Conservation (phyloP, 2,329 filamentous ascomycete species). For the Botrytis fabae region DNA sequence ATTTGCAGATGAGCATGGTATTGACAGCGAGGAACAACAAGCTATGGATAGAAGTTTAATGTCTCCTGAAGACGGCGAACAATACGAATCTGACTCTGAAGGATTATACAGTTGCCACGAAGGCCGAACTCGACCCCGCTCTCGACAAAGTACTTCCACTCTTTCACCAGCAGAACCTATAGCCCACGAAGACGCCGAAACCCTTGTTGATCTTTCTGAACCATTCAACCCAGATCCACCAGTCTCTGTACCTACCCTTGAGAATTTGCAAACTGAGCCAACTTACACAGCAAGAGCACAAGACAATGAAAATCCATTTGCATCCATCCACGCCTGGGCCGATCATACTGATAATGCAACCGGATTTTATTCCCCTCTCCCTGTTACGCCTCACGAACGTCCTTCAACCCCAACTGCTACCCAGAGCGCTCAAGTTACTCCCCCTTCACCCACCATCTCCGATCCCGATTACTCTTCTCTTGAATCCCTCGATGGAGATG, state of each 20-base stretch:
- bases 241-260: conserved; percentile 34
- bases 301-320: conserved; percentile 52
- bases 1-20: conserved; percentile 48
- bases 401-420: conserved; percentile 38
- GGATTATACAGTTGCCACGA: conserved; percentile 40
- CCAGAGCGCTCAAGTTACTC: conserved; percentile 21
- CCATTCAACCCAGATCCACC: conserved; percentile 32
- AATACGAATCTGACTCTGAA: conserved; percentile 60
- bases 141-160: conserved; percentile 30
- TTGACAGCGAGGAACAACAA: conserved; percentile 46
- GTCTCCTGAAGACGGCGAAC: conserved; percentile 32
- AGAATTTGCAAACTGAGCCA: conserved; percentile 34
- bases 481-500: conserved; percentile 44
- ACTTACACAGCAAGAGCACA: conserved; percentile 54
- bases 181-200: conserved; percentile 27
- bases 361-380: conserved; percentile 62
- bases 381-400: conserved; percentile 44
- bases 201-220: conserved; percentile 38
- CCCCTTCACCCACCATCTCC: conserved; percentile 34
- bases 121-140: conserved; percentile 25
- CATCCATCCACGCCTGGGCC: conserved; percentile 66
- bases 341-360: conserved; percentile 42
- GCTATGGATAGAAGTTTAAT: conserved; percentile 42
- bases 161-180: conserved; percentile 23
- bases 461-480: conserved; percentile 29